Percentiles rank a stretch among this genome's conserved stretches.
Conservation (phyloP, 495 filamentous ascomycete species). For the Glarea lozoyensis region DNA sequence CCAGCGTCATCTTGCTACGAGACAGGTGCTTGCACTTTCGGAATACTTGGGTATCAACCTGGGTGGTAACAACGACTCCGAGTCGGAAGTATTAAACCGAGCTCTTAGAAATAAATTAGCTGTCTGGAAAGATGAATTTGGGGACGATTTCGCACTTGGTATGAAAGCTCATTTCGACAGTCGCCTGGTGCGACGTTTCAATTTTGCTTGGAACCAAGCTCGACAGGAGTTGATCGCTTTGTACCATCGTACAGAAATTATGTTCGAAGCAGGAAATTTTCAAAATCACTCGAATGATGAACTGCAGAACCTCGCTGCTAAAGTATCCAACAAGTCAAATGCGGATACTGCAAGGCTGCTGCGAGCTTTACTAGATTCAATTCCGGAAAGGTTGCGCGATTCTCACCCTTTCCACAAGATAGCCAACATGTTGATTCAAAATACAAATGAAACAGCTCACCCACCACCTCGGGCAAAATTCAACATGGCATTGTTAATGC, state of each 20-base stretch:
- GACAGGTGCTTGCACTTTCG: too few species aligned
- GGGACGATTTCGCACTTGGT: constrained; percentile 83
- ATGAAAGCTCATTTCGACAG: constrained; percentile 85
- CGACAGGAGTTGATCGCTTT: constrained; percentile 90
- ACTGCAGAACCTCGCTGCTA: constrained; percentile 90
- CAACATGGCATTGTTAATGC: constrained; percentile 79
- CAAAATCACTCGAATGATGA: constrained; percentile 84
- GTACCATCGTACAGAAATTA: constrained; percentile 96
- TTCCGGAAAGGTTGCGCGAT: constrained; percentile 85
- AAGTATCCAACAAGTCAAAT: constrained; percentile 95
- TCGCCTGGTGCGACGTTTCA: constrained; percentile 89
- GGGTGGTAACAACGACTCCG: too few species aligned
- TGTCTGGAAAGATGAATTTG: constrained; percentile 85
- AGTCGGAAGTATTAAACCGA: constrained; percentile 67
- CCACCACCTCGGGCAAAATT: constrained; percentile 87
- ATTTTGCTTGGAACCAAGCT: constrained; percentile 98
- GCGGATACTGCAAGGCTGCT: constrained; percentile 85
- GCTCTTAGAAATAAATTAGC: constrained; percentile 87
- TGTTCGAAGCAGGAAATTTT: too few species aligned
- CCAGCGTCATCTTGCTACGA: too few species aligned
- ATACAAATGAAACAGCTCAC: constrained; percentile 77
- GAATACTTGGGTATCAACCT: too few species aligned
- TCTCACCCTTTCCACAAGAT: constrained; percentile 90
- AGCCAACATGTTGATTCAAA: constrained; percentile 81
- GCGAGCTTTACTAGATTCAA: constrained; percentile 97